Conservation (phyloP, 306 rosid genomes). For the Betula pendula region DNA sequence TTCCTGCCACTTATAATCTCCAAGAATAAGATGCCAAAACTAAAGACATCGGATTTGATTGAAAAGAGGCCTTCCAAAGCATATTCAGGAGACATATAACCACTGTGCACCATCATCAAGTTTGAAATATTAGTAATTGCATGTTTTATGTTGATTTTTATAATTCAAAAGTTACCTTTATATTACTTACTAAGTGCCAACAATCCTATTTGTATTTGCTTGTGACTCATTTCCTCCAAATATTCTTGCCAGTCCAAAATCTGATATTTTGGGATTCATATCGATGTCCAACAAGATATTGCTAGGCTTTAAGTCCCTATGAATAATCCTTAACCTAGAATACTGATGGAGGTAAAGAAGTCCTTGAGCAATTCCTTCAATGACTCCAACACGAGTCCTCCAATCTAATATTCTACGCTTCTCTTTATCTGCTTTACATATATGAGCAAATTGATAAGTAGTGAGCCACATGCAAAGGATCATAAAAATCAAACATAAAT, state of each 20-base stretch:
- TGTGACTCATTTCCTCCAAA: conserved; percentile 22
- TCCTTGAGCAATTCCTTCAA: conserved; percentile 29
- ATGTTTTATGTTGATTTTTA: not conserved
- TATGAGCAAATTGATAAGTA: not conserved
- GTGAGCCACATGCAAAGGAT: not conserved
- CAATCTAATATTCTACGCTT: conserved; percentile 22
- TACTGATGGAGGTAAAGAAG: conserved; percentile 34
- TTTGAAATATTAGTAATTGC: not conserved
- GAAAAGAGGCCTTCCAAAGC: conserved; percentile 40
- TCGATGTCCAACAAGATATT: conserved; percentile 34
- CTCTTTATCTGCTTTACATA: conserved; percentile 17
- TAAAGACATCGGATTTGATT: conserved; percentile 44
- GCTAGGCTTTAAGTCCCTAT: conserved; percentile 35
- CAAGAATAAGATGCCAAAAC: conserved; percentile 45
- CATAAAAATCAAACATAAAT: not conserved
- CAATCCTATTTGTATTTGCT: conserved; percentile 42
- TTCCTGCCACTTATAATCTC: conserved; percentile 41
- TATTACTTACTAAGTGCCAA: conserved; percentile 54
- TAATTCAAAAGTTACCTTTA: not conserved
- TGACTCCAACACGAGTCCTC: conserved; percentile 22
- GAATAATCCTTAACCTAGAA: conserved; percentile 35
- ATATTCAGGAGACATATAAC: conserved; percentile 58
- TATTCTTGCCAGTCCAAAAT: conserved; percentile 35
- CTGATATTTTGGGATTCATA: conserved; percentile 38
- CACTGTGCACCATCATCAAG: conserved; percentile 32